These are phyloP conservation scores for Candida namnaoensis DNA, from an alignment of 805 yeast species.

Conservation along the genomic window DNA sequence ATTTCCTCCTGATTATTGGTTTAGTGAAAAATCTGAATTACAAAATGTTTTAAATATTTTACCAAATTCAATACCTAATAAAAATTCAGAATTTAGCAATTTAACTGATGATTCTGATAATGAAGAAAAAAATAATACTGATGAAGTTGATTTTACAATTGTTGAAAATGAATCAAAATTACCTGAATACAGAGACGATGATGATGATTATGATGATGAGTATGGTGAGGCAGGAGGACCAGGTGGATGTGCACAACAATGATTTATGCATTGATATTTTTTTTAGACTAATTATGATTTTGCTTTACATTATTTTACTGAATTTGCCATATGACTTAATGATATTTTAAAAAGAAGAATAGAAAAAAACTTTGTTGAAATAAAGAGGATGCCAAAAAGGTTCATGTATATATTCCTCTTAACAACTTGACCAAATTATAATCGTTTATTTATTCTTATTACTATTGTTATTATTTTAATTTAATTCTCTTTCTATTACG, in stretches of 20 bases:
- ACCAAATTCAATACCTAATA: constrained; percentile 25
- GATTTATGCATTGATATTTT: no score
- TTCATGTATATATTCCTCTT: no score
- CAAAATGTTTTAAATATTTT: constrained; percentile 43
- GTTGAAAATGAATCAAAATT: constrained; percentile 12
- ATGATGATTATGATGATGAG: constrained; percentile 6
- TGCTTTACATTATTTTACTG: no score
- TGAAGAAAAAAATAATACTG: constrained; percentile 17
- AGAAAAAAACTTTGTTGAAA: no score
- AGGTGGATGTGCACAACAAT: constrained; percentile 5
- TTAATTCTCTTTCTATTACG: no score
- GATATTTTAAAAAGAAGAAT: no score
- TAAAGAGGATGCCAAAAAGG: no score
- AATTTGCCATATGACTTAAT: no score
- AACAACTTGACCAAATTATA: no score
- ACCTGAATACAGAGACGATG: constrained; percentile 16
- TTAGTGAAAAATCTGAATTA: constrained; percentile 61
- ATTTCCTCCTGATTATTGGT: constrained; percentile 85
- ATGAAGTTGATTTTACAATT: constrained; percentile 18
- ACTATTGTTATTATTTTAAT: no score
- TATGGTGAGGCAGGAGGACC: constrained; percentile 3
- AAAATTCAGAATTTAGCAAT: not conserved
- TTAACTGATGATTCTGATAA: not conserved
- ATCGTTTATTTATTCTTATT: no score
- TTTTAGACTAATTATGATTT: no score